Evolutionary conservation across 1,284 basidiomycete species (phyloP), one percentile per base, ranked within the genome.

Genomic region (Leucoagaricus sp.): DNA sequence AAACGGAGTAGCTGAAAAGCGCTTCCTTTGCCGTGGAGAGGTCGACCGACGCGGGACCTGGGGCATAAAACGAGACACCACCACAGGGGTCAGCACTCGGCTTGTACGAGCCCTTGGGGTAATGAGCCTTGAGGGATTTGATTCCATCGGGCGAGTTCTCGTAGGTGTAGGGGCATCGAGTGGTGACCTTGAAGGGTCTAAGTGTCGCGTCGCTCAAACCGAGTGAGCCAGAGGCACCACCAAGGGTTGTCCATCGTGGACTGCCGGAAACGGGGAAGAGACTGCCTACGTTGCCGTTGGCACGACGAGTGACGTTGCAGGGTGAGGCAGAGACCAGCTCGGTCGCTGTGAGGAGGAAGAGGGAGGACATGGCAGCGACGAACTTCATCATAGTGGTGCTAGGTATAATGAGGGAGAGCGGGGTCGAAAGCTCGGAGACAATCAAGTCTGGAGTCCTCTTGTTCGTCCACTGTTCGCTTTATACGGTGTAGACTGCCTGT

Each of bases 1-100:
- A 82, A 21, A 85, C 78, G 44, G 77, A 77, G 68, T 85, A 86
- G n/a, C 74, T 76, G 51, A 86, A 70, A 19, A 80, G 78, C 5
- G 79, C 77, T 54, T 77, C 81, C 60, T 73, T 74, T 41, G 82
- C 82, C 5, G 68, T 67, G 13, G 65, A 66, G 21, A 84, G 60
- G 59, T 80, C 76, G 25, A 82, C 62, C 64, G 70, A 48, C 62
- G 61, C 31, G 15, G 61, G 63, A 4, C 63, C 63, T 31, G 59
- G 59, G 13, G 63, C 61, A 25, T 64, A 64, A 46, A 64, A 64
- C 7, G 63, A 64, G 29, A 64, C 57, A 7, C 63, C 63, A 12
- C 63, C 63, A 23, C 49, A 54, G 23, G 63, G 63, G 4, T 53
- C 45, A 13, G 48, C 46, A 12, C 48, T 58, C 33, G 60, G 60